Conservation (phyloP, 23 red algal genomes). For the Gracilaria gracilis region DNA sequence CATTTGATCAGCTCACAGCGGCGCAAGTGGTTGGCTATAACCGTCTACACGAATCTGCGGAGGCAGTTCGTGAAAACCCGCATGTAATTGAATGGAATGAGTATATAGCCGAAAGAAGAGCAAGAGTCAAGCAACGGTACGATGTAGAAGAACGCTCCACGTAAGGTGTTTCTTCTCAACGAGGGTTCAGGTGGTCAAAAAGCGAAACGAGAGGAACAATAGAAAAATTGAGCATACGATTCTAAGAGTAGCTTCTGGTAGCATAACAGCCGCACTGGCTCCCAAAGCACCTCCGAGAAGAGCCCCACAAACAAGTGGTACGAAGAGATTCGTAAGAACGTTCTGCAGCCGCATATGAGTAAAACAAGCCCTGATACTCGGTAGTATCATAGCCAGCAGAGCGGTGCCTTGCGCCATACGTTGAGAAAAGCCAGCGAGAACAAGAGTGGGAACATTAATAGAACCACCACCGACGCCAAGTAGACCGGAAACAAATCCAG, state of each 20-base stretch:
- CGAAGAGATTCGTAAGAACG: constrained; percentile 61
- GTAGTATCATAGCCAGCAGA: constrained; percentile 86
- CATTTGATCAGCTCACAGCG: constrained; percentile 40
- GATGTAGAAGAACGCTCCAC: neutral
- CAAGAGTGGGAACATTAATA: constrained; percentile 76
- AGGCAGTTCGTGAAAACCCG: constrained; percentile 36
- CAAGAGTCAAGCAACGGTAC: constrained; percentile 4
- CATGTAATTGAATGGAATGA: constrained; percentile 50
- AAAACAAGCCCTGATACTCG: constrained; percentile 59
- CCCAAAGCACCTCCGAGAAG: constrained; percentile 58
- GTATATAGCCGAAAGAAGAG: constrained; percentile 7
- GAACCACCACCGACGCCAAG: constrained; percentile 94
- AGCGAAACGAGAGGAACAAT: constrained; percentile 24
- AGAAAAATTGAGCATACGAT: constrained; percentile 59
- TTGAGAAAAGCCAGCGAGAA: constrained; percentile 72
- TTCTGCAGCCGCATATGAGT: constrained; percentile 70
- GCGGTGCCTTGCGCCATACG: constrained; percentile 90
- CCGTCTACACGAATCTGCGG: constrained; percentile 21
- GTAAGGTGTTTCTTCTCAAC: neutral
- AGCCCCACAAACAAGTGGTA: constrained; percentile 73
- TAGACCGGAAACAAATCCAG: constrained; percentile 86
- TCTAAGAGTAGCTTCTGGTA: constrained; percentile 32
- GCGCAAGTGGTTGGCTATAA: constrained; percentile 19
- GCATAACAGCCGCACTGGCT: constrained; percentile 30
- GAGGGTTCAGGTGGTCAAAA: neutral